A percentile compares a stretch with the other conserved stretches of the same genome.
Evolutionary conservation across 2,329 filamentous ascomycete species (phyloP).

Genomic region (Lasiodiplodia hormozganensis): DNA sequence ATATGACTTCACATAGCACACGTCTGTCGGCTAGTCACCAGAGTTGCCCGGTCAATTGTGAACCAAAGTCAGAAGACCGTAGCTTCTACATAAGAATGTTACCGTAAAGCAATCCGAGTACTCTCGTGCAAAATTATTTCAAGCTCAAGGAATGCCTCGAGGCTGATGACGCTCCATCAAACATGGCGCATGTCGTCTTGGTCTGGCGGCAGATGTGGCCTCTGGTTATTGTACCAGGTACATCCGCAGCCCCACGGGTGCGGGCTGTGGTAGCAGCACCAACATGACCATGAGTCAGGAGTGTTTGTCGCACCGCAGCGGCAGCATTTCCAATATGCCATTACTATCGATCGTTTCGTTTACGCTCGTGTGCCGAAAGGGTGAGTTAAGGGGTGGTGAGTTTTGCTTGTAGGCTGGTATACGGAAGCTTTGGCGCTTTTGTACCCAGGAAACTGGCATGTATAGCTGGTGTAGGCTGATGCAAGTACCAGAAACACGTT

Average conservation of each 20-base stretch:
- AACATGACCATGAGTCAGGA: neutral
- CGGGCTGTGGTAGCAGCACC: conserved; percentile 1
- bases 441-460: too few relatives aligned
- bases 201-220: neutral
- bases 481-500: too few relatives aligned
- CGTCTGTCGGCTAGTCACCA: neutral
- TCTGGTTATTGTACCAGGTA: neutral
- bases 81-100: too few relatives aligned
- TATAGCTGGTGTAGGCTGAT: too few relatives aligned
- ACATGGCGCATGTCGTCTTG: neutral
- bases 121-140: too few relatives aligned
- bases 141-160: too few relatives aligned
- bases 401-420: neutral
- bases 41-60: too few relatives aligned
- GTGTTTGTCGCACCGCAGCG: neutral
- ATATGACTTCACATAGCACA: neutral
- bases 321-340: conserved; percentile 1
- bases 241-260: neutral
- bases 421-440: too few relatives aligned
- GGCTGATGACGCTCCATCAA: too few relatives aligned
- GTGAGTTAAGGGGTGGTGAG: neutral
- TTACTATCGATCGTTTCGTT: too few relatives aligned
- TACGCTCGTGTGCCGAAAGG: neutral
- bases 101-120: too few relatives aligned
- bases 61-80: too few relatives aligned